Base-by-base conservation (phyloP, 176 grass and related monocot species). In the Musa itinerans region DNA sequence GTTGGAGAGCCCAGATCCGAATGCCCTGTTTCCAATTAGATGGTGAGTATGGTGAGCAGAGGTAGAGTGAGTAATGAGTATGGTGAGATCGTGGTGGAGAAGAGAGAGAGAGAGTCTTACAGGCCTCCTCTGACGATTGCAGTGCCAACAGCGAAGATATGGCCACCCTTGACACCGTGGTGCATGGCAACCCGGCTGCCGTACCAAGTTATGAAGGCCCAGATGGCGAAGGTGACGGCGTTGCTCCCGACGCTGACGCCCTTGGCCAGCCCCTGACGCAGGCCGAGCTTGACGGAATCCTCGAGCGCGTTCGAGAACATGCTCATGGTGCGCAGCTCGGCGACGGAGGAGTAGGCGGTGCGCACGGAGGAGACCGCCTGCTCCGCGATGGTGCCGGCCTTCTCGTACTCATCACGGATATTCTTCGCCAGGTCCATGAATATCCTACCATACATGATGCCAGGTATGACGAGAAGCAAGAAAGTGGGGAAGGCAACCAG, bases 221-320 rank as follows among this genome's bases (percentile, higher is more conserved):
- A 99, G 71, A 94, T 89, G 51, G 90, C 65, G 76, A 89, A 94
- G 74, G 81, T 89, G 75, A 99, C 78, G 27, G 86, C 86, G 23
- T 85, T 94, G 83, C 95, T 99, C 16, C 95, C 95, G n/a, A 99
- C 11, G 62, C 88, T 88, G 14, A 99, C 9, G 15, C 95, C 95
- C 83, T 99, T 99, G 48, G 90, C 90, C 25, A 99, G 50, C 0
- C 95, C 95, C 79, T 99, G 95, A 81, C 85, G 85, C 57, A 99
- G 51, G 1, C 95, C 95, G 16, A 99, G 90, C 68, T 57, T 24
- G 1, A 79, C 76, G 11, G 84, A 87, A 73, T 89, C 78, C 22
- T 99, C 84, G 1, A 99, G 84, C 71, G 88, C 78, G 15, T 71
- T 58, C 7, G 95, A 86, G 80, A 91, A 94, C 19, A 24, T 74